A percentile compares a stretch with the other conserved stretches of the same genome.
Conservation (phyloP, 345 rosid genomes). For the Corymbia maculata region DNA sequence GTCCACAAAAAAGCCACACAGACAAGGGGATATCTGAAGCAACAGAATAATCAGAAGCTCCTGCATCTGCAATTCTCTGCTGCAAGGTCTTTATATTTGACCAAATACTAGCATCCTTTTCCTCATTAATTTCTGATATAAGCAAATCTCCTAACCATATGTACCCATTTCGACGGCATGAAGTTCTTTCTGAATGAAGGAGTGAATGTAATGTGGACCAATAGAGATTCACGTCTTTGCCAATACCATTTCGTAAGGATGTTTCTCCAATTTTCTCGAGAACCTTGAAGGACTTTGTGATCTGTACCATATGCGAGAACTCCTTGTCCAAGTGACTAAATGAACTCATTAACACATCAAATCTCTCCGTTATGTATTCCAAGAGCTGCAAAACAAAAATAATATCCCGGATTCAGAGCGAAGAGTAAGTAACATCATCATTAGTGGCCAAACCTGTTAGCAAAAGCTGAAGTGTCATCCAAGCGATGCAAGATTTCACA, state of each 20-base stretch:
- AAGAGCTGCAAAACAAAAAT: conserved; percentile 52
- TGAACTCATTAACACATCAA: conserved; percentile 68
- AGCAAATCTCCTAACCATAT: conserved; percentile 95
- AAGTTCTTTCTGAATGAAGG: conserved; percentile 80
- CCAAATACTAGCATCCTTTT: conserved; percentile 53
- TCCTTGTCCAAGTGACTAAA: conserved; percentile 87
- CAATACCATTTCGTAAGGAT: conserved; percentile 29
- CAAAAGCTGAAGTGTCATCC: background rate
- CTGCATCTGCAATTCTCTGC: conserved; percentile 59
- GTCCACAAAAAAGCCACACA: conserved; percentile 81
- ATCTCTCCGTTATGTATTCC: conserved; percentile 71
- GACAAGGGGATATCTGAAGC: conserved; percentile 78
- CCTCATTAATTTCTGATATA: conserved; percentile 79
- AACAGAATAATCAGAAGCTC: conserved; percentile 47
- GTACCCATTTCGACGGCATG: conserved; percentile 82
- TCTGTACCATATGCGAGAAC: conserved; percentile 69
- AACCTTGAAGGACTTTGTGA: conserved; percentile 64
- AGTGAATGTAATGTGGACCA: conserved; percentile 96
- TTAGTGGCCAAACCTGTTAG: background rate
- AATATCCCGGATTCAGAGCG: background rate
- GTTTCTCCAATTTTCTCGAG: conserved; percentile 39
- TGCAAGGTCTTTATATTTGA: conserved; percentile 62
- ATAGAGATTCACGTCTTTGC: conserved; percentile 47
- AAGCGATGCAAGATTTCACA: background rate
- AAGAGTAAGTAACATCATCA: background rate